These are phyloP conservation scores for Centaurea solstitialis DNA, from an alignment of 129 eudicot species.

Conservation along the genomic window DNA sequence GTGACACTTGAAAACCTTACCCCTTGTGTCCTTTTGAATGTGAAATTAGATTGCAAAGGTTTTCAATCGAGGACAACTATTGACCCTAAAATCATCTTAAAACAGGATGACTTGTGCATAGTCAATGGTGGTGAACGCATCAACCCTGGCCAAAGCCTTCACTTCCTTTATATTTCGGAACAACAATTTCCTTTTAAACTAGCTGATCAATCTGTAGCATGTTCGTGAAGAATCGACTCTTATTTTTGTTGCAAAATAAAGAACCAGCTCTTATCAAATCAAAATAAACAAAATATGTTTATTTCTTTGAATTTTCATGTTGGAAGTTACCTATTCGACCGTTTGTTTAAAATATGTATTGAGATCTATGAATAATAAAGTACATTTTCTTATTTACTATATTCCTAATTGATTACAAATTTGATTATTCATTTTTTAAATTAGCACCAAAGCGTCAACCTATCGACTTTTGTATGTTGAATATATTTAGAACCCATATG, in stretches of 20 bases:
- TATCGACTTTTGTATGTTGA: background rate
- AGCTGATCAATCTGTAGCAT: background rate
- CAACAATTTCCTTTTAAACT: slow-evolving; percentile 15
- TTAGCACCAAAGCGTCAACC: background rate
- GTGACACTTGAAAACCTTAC: slow-evolving; percentile 25
- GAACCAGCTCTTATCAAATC: too few species aligned
- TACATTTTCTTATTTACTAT: background rate
- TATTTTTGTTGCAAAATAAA: too few species aligned
- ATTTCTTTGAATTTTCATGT: too few species aligned
- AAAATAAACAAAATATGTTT: too few species aligned
- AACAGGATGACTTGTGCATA: too few species aligned
- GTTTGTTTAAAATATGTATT: too few species aligned
- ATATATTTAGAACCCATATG: too few species aligned
- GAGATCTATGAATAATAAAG: too few species aligned
- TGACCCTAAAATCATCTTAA: too few species aligned
- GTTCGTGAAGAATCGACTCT: background rate
- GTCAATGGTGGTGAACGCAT: slow-evolving; percentile 14
- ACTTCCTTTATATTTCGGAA: too few species aligned
- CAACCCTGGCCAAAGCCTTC: background rate
- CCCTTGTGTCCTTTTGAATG: slow-evolving; percentile 9
- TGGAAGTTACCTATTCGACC: too few species aligned
- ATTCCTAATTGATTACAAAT: background rate
- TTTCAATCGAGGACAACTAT: background rate
- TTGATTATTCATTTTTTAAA: background rate
- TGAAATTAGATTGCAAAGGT: slow-evolving; percentile 16